Evolutionary conservation across 164 flowering plant genomes (phyloP), one percentile per base, ranked within the genome.

Genomic region (Hamamelis virginiana): DNA sequence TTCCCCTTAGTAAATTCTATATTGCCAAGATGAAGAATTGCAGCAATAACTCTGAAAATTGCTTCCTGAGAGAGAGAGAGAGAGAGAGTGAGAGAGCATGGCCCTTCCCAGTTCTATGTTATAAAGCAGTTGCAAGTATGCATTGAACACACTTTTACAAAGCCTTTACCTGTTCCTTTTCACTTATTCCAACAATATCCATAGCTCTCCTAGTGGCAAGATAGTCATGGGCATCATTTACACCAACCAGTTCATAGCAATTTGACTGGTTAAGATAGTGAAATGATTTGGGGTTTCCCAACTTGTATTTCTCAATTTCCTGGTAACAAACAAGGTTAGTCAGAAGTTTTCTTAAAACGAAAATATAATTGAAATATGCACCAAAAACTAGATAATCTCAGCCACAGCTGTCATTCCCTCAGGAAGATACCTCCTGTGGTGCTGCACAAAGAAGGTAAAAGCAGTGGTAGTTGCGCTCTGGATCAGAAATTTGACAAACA

Each of bases 121-220:
- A 22, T 26, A 16, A 72, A 66, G 22, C 16, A 59, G 26, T 33
- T 44, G 13, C 28, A 16, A 33, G 10, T 45, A 64, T n/a, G 38
- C 46, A 14, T 56, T 26, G 56, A 51, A 45, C 33, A 33, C n/a
- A 16, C 25, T 56, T 45, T 53, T 50, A 28, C 8, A 62, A 38
- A 26, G 18, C 19, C 53, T 58, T 19, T 76, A 86, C 88, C 88
- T 87, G 91, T 41, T 87, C 88, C 71, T 87, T 79, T 38, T 69
- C 81, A 71, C 88, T 81, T 25, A 87, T 83, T 61, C 91, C 91
- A 53, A 87, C 91, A 68, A 86, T 76, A 67, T 86, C 90, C 90
- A 86, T 86, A 10, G 90, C 90, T 74, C 90, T 78, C 55, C 90
- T 76, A 28, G 90, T 86, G 60, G 85, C 90, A 66, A 86, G 85